These are phyloP conservation scores for Ophiostoma piceae DNA, from an alignment of 2,329 filamentous ascomycete species.

Conservation along the genomic window DNA sequence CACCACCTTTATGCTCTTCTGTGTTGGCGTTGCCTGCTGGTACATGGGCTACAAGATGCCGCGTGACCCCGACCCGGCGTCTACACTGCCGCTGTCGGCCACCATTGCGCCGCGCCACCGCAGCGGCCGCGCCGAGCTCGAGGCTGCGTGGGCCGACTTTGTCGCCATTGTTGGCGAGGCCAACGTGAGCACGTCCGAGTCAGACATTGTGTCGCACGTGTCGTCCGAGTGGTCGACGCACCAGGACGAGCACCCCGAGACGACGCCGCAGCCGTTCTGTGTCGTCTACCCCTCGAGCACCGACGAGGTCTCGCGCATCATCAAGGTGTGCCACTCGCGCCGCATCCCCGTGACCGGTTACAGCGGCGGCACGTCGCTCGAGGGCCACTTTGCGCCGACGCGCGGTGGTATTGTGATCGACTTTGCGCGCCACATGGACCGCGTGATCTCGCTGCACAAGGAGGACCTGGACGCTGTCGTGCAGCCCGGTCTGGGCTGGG, in stretches of 20 bases:
- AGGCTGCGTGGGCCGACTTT: constrained; percentile 67
- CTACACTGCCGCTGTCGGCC: constrained; percentile 54
- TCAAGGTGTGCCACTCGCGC: constrained; percentile 79
- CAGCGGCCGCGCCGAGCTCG: constrained; percentile 56
- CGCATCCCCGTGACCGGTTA: constrained; percentile 82
- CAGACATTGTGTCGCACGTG: constrained; percentile 53
- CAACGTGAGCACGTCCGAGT: constrained; percentile 56
- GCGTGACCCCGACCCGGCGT: constrained; percentile 46
- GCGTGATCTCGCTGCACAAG: constrained; percentile 70
- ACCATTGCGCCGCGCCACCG: constrained; percentile 52
- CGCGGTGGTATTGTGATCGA: constrained; percentile 70
- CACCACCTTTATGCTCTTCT: constrained; percentile 48
- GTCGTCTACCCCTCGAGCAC: constrained; percentile 73
- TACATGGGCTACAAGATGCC: constrained; percentile 54
- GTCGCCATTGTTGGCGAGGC: constrained; percentile 58
- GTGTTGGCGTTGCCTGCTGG: constrained; percentile 50
- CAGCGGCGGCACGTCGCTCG: constrained; percentile 81
- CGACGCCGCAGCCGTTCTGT: constrained; percentile 55
- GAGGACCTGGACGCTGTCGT: constrained; percentile 71
- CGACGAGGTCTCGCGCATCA: constrained; percentile 76
- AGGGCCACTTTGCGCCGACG: constrained; percentile 83
- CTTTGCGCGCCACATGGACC: constrained; percentile 81
- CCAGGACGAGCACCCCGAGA: constrained; percentile 35
- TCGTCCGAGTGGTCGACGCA: constrained; percentile 61
- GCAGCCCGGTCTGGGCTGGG: constrained; percentile 81